Conservation (phyloP, 495 filamentous ascomycete species). For the Xylaria intraflava region DNA sequence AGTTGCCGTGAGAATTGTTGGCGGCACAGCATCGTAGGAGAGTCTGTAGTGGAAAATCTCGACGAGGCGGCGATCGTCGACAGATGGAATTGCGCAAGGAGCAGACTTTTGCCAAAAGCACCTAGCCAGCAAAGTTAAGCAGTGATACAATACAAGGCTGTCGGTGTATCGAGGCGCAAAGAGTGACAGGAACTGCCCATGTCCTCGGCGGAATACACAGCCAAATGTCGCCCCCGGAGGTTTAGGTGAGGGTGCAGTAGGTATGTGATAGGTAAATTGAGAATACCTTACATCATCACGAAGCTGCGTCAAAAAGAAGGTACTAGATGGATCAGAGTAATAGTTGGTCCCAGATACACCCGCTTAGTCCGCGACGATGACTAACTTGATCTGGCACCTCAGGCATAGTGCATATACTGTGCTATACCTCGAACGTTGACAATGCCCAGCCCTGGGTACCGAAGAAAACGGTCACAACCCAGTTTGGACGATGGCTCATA, state of each 20-base stretch:
- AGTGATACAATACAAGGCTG: background rate
- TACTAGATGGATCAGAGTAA: background rate
- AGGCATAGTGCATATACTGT: no score
- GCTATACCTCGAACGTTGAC: no score
- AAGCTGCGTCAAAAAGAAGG: background rate
- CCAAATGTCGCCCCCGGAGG: background rate
- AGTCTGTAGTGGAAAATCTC: slow-evolving; percentile 11
- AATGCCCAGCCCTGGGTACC: no score
- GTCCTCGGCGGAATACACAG: slow-evolving; percentile 2
- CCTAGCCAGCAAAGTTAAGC: background rate
- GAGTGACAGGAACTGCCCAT: slow-evolving; percentile 6
- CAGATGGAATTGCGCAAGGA: background rate
- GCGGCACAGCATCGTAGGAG: slow-evolving; percentile 42
- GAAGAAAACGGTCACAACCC: no score
- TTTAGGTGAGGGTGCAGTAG: background rate
- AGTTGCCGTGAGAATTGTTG: slow-evolving; percentile 45
- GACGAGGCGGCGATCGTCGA: slow-evolving; percentile 11
- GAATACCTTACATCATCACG: slow-evolving; percentile 7
- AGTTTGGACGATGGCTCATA: no score
- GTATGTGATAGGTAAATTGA: background rate
- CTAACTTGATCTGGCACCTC: no score
- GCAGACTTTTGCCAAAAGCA: background rate
- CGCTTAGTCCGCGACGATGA: no score
- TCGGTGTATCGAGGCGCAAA: background rate
- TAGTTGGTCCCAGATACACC: background rate